Base-by-base conservation (phyloP, 176 grass and related monocot species). In the Triticum urartu region DNA sequence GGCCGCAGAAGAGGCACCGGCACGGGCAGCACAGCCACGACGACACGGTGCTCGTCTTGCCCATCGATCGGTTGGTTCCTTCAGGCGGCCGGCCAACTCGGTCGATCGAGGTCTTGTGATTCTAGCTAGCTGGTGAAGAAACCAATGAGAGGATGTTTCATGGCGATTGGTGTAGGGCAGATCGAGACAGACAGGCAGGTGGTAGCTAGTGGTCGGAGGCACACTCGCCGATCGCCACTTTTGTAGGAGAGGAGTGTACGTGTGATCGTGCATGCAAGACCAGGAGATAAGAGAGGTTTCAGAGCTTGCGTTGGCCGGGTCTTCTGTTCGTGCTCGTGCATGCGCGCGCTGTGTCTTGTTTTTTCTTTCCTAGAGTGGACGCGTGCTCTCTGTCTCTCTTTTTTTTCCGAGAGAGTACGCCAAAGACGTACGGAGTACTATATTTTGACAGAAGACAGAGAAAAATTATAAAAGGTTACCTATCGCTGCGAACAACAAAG, bases 1-100 rank as follows among this genome's bases (percentile, higher is more conserved):
- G 33, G n/a, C 88, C 71, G 72, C 88, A 86, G 48, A 86, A 76
- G 63, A 69, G 13, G n/a, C 83, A 86, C 15, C 88, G 83, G 70
- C 83, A 86, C 7, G 87, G 81, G 81, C 87, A 84, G 75, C 87
- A 84, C 75, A 72, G 54, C 54, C 40, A 7, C 75, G 75, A 72
- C 20, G 81, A 76, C 43, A 82, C 58, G 1, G 28, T 36, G 58
- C 56, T 73, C 73, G 73, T 13, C 77, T 60, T 72, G 39, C 77
- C 85, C 75, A 84, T 84, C 30, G 50, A 78, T 78, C 50, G 11
- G 72, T 50, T 30, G 42, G 17, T 76, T 76, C 24, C 17, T 56
- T 33, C 28, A 47, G 72, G 47, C 3, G 47, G 73, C 73, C 73
- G 47, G 26, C 28, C 25, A 52, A 52, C 24, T 77, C 26, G 45